Base-by-base conservation (phyloP, 176 grass and related monocot genomes). In the Aegilops speltoides region DNA sequence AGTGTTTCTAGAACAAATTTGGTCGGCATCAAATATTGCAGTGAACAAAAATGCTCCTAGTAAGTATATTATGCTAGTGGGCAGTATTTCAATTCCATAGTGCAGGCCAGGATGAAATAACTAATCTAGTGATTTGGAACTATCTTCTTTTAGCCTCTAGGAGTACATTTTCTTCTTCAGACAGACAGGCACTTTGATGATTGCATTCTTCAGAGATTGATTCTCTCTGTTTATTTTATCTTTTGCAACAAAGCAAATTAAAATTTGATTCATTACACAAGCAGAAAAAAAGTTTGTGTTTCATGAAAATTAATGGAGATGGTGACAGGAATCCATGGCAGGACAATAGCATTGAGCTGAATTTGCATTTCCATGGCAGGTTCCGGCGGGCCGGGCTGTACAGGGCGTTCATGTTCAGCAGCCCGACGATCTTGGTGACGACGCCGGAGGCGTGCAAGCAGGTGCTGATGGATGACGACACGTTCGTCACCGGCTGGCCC, bases 381-480 rank as follows among this genome's bases (percentile, higher is more conserved):
- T 96, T 91, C 46, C 88, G 94, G 0, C 61, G 83, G 20, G 87
- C 71, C 1, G 97, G 97, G 8, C 65, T 99, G 45, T 99, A 99
- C 92, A 89, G 90, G 23, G n/a, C 91, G 1, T 94, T 88, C 89
- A 99, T 99, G 97, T 99, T 99, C 90, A 93, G 97, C 36, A 88
- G 85, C 88, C 97, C 97, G 33, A 88, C 94, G 71, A 87, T 99
- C 20, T 45, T 96, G 79, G 64, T 89, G 54, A 43, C 85, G 22
- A 90, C 65, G 63, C 67, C 97, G 26, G 94, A 96, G 34, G 85
- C 56, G 5, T 94, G 90, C 88, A 92, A 95, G 69, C 92, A 91
- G 76, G 84, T 99, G 26, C 77, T 99, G 0, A 99, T 98, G 97
- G 90, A 98, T 82, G 94, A 98, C 57, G 88, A 96, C 9, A 26